A percentile compares a stretch with the other conserved stretches of the same genome.
Evolutionary conservation across 768 basidiomycete species (phyloP).

Genomic region (Goffeauzyma gilvescens): DNA sequence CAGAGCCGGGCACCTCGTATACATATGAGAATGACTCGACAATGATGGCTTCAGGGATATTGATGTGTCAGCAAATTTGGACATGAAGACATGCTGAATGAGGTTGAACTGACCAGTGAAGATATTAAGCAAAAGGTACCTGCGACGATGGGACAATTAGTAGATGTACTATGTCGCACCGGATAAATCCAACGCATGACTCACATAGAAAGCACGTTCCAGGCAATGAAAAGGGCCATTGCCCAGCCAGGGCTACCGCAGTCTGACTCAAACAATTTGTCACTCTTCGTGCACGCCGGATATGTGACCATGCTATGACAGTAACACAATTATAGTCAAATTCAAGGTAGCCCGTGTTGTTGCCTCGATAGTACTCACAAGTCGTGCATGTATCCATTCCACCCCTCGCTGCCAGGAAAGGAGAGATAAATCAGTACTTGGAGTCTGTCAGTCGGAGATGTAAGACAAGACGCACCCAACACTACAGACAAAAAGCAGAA

Average conservation of each 20-base stretch:
- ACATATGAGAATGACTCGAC: constrained; percentile 93
- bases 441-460: background rate
- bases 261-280: constrained; percentile 46
- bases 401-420: constrained; percentile 51
- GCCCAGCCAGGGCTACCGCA: constrained; percentile 75
- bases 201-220: constrained; percentile 88
- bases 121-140: constrained; percentile 94
- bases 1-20: constrained; percentile 67
- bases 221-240: constrained; percentile 70
- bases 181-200: constrained; percentile 9
- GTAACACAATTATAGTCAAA: constrained; percentile 7
- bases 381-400: constrained; percentile 97
- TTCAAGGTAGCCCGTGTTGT: background rate
- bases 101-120: constrained; percentile 49
- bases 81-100: constrained; percentile 1
- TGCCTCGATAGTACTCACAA: constrained; percentile 41
- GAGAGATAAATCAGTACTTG: constrained; percentile 4
- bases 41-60: constrained; percentile 43
- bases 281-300: constrained; percentile 57
- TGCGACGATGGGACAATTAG: constrained; percentile 1
- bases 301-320: constrained; percentile 47
- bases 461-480: constrained; percentile 48
- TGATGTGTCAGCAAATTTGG: background rate
- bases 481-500: constrained; percentile 84
- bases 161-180: background rate